These are phyloP conservation scores for Auxenochlorella pyrenoidosa DNA, from an alignment of 139 green algal genomes.

Conservation along the genomic window DNA sequence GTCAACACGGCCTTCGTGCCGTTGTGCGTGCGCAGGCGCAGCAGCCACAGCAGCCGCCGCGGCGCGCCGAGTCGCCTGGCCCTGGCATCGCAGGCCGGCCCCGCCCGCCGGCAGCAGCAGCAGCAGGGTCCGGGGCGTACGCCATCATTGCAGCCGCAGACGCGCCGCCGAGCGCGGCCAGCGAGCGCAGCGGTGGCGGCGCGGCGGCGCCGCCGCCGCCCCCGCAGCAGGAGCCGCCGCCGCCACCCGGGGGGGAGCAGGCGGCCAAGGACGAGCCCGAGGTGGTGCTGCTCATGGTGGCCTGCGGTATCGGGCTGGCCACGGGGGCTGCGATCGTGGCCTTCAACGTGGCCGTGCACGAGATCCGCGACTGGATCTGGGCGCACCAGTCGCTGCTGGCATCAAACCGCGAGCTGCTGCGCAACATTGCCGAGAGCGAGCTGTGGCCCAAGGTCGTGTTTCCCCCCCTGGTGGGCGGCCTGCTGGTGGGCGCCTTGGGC, in stretches of 20 bases:
- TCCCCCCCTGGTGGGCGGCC: conserved; percentile 41
- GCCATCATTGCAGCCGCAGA: neutral
- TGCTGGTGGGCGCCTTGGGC: conserved; percentile 35
- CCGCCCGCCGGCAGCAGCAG: neutral
- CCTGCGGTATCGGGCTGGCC: conserved; percentile 57
- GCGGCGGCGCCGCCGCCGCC: neutral
- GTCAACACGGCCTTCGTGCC: too few relatives aligned
- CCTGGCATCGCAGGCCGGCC: neutral
- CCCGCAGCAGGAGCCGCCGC: neutral
- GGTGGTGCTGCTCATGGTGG: conserved; percentile 54
- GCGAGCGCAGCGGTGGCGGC: neutral
- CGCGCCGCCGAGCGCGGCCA: neutral
- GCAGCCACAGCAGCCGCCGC: neutral
- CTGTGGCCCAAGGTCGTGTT: conserved; percentile 43
- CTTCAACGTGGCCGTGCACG: conserved; percentile 65
- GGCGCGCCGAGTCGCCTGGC: neutral
- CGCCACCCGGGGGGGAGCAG: neutral
- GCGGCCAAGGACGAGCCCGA: conserved; percentile 56
- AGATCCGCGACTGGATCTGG: conserved; percentile 51
- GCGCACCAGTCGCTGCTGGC: conserved; percentile 21
- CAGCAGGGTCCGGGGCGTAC: neutral
- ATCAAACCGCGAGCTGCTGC: conserved; percentile 22
- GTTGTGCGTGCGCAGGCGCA: neutral
- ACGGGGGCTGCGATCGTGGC: conserved; percentile 60
- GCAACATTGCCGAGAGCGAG: conserved; percentile 19